phyloP scores from a whole-genome alignment of 352 stramenopile genomes.

The Phytopythium montanum region DNA sequence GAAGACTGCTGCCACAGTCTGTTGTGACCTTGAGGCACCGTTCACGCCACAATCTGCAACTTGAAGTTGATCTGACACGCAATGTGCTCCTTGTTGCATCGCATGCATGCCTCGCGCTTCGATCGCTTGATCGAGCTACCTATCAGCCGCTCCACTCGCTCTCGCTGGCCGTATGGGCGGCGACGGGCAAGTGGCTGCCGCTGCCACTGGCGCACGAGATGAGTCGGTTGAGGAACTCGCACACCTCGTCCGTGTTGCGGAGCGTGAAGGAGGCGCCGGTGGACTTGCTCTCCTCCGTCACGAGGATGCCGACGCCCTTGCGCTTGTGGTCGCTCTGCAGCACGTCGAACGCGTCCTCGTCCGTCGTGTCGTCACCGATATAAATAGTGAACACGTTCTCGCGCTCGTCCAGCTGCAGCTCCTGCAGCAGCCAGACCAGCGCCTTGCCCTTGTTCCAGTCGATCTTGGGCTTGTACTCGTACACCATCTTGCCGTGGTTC shows the following conservation, averaged over 20 bases:
- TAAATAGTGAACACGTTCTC: slow-evolving; percentile 90
- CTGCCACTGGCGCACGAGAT: slow-evolving; percentile 29
- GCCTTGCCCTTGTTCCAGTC: slow-evolving; percentile 92
- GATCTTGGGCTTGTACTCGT: slow-evolving; percentile 89
- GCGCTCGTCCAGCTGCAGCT: slow-evolving; percentile 60
- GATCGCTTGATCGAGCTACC: background rate
- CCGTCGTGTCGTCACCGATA: slow-evolving; percentile 90
- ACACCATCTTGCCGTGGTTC: slow-evolving; percentile 88
- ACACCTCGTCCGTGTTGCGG: slow-evolving; percentile 70
- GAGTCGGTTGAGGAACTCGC: slow-evolving; percentile 70
- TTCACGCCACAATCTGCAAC: background rate
- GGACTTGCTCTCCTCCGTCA: slow-evolving; percentile 67
- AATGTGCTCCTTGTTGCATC: background rate
- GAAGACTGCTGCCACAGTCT: background rate
- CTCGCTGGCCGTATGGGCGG: background rate
- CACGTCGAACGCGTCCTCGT: slow-evolving; percentile 84
- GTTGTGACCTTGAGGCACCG: background rate
- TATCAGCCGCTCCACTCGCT: background rate
- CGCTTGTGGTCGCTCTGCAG: slow-evolving; percentile 46
- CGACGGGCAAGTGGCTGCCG: background rate
- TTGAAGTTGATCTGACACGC: background rate
- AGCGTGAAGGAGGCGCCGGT: slow-evolving; percentile 76
- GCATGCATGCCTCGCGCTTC: background rate
- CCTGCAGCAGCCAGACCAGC: slow-evolving; percentile 81
- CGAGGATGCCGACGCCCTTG: slow-evolving; percentile 80